These are phyloP conservation scores for Cordyceps militaris DNA, from an alignment of 2,329 filamentous ascomycete species.

Conservation along the genomic window DNA sequence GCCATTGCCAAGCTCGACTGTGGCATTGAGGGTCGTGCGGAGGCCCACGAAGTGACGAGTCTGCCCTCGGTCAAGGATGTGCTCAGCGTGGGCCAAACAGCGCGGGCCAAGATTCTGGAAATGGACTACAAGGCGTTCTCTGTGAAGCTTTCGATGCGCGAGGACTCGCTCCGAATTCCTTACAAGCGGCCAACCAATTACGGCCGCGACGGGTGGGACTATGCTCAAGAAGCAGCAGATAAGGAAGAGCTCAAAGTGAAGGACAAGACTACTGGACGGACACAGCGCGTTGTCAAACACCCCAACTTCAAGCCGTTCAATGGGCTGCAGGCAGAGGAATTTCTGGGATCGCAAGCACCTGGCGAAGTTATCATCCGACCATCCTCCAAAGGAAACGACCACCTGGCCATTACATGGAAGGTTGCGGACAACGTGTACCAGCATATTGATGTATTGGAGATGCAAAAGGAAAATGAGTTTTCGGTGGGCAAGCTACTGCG, in stretches of 20 bases:
- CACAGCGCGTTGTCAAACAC: conserved; percentile 94
- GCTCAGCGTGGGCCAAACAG: conserved; percentile 73
- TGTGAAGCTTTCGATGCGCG: conserved; percentile 76
- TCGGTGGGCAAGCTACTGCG: conserved; percentile 80
- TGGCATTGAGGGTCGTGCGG: conserved; percentile 83
- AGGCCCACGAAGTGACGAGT: conserved; percentile 73
- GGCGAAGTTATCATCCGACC: conserved; percentile 94
- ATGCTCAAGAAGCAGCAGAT: conserved; percentile 70
- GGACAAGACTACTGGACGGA: conserved; percentile 75
- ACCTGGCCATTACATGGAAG: conserved; percentile 96
- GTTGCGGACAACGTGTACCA: conserved; percentile 94
- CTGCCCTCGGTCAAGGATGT: conserved; percentile 64
- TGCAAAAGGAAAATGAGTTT: conserved; percentile 96
- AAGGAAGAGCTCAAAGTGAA: conserved; percentile 79
- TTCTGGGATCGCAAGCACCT: conserved; percentile 72
- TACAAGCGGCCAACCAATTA: conserved; percentile 64
- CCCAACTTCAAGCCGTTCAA: conserved; percentile 94
- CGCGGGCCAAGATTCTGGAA: conserved; percentile 80
- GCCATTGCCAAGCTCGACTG: conserved; percentile 91
- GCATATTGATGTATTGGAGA: conserved; percentile 92
- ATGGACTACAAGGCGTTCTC: conserved; percentile 81
- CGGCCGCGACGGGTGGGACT: conserved; percentile 79
- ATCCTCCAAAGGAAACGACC: conserved; percentile 90
- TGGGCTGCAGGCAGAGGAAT: conserved; percentile 86
- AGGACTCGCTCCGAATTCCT: conserved; percentile 69